Base-by-base conservation (phyloP, 2,329 filamentous ascomycete species). In the Beauveria sp. region DNA sequence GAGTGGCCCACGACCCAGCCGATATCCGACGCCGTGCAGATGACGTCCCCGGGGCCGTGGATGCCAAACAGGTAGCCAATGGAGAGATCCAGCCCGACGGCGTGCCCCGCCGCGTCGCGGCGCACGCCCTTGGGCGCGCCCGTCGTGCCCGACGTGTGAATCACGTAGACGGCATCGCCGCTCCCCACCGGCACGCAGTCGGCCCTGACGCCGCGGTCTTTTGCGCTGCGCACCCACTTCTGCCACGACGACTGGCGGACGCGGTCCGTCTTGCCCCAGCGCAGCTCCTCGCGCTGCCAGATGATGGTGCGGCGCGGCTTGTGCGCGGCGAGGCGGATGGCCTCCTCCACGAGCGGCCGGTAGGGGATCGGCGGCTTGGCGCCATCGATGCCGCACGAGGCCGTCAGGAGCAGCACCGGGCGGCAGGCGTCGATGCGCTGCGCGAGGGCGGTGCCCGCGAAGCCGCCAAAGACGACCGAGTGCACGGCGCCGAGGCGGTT, bases 381-480 rank as follows among this genome's bases (percentile, higher is more conserved):
- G 4, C 92, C 93, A 68, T 97, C 93, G 61, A 97, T 93, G 40
- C 93, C 93, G 73, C 93, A 97, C 9, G 91, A 96, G 0, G 93
- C 92, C 0, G 93, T 96, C 71, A 97, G 83, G 54, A 97, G 85
- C 10, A 83, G 86, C 9, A 84, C 83, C 8, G 93, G 91, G 40
- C 82, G 82, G 8, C 89, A 91, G 0, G 90, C 89, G 56, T 96
- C 91, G 66, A 98, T 96, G 28, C 93, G 84, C 75, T 97, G 93
- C 1, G 92, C 91, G 50, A 97, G 80, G 80, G 92, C 90, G 10
- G 81, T 79, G 0, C 92, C 81, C 0, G 91, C 91, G 71, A 98
- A 98, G 0, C 93, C 93, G 47, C 93, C 93, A 73, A 97, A 97
- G 3, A 98, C 93, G 5, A 96, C 91, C 3, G 90, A 87, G 71